These are phyloP conservation scores for Sclerotinia minor DNA, from an alignment of 2,329 filamentous ascomycete genomes.

Conservation along the genomic window DNA sequence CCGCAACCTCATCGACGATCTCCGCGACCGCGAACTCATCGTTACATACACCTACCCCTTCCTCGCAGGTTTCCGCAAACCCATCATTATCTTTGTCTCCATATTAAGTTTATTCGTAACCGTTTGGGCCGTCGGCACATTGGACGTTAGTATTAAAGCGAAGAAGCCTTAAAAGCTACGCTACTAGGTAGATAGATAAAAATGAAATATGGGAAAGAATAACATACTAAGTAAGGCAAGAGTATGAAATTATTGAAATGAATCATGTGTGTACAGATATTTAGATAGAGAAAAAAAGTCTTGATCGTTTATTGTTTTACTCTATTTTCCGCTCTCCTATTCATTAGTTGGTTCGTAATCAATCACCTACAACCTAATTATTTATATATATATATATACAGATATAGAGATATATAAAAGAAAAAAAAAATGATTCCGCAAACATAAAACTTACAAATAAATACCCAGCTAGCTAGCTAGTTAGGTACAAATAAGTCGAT, in stretches of 20 bases:
- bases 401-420: too few relatives aligned
- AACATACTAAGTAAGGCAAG: neutral
- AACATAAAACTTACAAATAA: too few relatives aligned
- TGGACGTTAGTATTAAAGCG: constrained; percentile 40
- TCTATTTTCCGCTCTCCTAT: neutral
- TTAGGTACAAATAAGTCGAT: too few relatives aligned
- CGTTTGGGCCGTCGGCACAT: constrained; percentile 67
- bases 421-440: too few relatives aligned
- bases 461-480: too few relatives aligned
- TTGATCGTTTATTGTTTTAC: neutral
- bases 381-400: too few relatives aligned
- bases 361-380: too few relatives aligned
- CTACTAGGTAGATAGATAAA: too few relatives aligned
- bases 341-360: too few relatives aligned
- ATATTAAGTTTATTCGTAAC: constrained; percentile 72
- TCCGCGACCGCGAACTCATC: constrained; percentile 78
- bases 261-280: constrained; percentile 12
- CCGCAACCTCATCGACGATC: constrained; percentile 86
- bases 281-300: constrained; percentile 14
- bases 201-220: too few relatives aligned
- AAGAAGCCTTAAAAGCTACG: constrained; percentile 27
- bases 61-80: constrained; percentile 77
- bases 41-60: constrained; percentile 86
- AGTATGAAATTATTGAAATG: neutral
- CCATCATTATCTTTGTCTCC: constrained; percentile 75